Conservation (phyloP, 768 basidiomycete genomes). For the Trametes coccinea region DNA sequence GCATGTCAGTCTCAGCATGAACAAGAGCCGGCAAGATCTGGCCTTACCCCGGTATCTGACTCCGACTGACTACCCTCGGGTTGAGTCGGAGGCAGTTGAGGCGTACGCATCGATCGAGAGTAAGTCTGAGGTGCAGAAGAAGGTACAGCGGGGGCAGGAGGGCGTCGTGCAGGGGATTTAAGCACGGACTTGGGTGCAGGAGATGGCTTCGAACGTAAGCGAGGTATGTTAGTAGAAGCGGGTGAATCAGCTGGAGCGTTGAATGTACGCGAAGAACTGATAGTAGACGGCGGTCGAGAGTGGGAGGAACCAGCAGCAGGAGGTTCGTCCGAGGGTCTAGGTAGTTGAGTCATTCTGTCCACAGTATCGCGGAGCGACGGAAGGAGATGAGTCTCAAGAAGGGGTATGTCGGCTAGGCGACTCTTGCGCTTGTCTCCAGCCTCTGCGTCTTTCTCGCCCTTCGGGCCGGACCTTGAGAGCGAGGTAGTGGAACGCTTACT, state of each 20-base stretch:
- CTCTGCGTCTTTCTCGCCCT: constrained; percentile 13
- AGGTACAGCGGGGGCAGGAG: not conserved
- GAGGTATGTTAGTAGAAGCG: constrained; percentile 3
- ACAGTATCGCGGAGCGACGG: constrained; percentile 74
- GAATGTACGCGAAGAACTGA: not conserved
- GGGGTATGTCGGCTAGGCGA: constrained; percentile 52
- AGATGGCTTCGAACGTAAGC: not conserved
- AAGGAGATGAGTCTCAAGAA: constrained; percentile 63
- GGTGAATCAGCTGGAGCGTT: not conserved
- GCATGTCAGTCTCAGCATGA: not conserved
- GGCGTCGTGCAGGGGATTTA: constrained; percentile 2
- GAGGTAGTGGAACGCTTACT: constrained; percentile 10
- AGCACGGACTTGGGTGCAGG: constrained; percentile 2
- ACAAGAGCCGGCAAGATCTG: not conserved
- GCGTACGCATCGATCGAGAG: not conserved
- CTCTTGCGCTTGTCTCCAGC: constrained; percentile 35
- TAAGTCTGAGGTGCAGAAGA: not conserved
- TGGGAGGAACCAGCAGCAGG: not conserved
- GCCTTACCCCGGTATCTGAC: not conserved
- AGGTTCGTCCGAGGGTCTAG: constrained; percentile 9
- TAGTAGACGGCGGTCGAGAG: not conserved
- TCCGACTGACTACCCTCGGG: not conserved
- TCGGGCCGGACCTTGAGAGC: not conserved
- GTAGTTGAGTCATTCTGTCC: constrained; percentile 61
- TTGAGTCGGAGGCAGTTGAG: not conserved